A percentile compares a stretch with the other conserved stretches of the same genome.
Evolutionary conservation across 2,329 filamentous ascomycete genomes (phyloP).

Genomic region (Thermomyces lanuginosus): DNA sequence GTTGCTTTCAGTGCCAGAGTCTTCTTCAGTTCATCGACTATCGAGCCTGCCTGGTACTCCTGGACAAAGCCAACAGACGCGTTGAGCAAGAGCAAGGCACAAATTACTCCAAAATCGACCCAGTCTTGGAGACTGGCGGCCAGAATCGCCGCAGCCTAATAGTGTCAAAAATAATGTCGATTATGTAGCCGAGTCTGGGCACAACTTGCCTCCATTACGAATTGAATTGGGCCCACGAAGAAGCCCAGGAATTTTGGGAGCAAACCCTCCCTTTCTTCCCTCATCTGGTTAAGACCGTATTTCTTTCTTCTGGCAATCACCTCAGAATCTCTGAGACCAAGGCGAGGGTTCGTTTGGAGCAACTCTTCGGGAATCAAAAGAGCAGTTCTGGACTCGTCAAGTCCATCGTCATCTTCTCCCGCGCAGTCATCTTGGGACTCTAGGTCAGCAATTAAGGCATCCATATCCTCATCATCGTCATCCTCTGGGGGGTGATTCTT

Average conservation of each 20-base stretch:
- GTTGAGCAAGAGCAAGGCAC: conserved; percentile 67
- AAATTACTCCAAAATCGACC: conserved; percentile 90
- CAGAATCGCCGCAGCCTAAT: conserved; percentile 54
- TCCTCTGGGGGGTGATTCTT: conserved; percentile 31
- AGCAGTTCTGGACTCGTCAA: conserved; percentile 35
- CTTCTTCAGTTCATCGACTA: conserved; percentile 83
- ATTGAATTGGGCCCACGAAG: conserved; percentile 80
- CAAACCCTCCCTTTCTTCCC: conserved; percentile 75
- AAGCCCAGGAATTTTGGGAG: conserved; percentile 67
- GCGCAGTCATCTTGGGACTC: conserved; percentile 63
- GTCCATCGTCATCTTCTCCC: conserved; percentile 43
- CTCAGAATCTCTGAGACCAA: conserved; percentile 57
- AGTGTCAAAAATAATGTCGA: conserved; percentile 5
- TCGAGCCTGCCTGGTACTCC: conserved; percentile 77
- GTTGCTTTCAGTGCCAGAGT: conserved; percentile 76
- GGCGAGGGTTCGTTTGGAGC: conserved; percentile 57
- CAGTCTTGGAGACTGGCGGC: conserved; percentile 74
- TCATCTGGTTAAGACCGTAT: conserved; percentile 77
- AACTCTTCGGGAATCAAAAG: conserved; percentile 55
- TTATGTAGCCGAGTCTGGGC: not conserved
- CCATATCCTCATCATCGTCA: conserved; percentile 67
- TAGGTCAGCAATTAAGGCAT: conserved; percentile 73
- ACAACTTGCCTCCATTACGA: conserved; percentile 80
- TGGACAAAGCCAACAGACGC: conserved; percentile 74
- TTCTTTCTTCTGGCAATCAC: conserved; percentile 49